These are phyloP conservation scores for Ochetophila trinervis DNA, from an alignment of 306 rosid genomes.

Conservation along the genomic window DNA sequence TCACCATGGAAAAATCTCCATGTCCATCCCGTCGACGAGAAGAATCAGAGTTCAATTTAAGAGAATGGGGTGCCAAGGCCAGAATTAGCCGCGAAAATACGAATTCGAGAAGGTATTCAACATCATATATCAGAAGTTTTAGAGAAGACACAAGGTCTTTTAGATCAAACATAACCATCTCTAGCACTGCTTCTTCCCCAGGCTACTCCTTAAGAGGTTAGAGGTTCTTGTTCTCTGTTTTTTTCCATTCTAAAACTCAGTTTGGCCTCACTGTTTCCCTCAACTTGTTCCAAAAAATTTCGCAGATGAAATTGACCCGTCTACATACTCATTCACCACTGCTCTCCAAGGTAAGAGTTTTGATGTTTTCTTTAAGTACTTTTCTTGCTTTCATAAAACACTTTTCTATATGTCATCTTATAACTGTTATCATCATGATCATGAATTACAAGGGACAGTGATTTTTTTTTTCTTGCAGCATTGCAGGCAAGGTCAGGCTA, in stretches of 20 bases:
- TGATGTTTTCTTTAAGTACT: not conserved
- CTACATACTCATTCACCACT: slow-evolving; percentile 82
- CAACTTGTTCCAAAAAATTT: not conserved
- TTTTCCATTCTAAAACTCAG: not conserved
- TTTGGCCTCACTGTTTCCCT: not conserved
- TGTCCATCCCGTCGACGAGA: slow-evolving; percentile 44
- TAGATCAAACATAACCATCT: slow-evolving; percentile 70
- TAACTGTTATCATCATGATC: not conserved
- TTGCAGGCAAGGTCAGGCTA: slow-evolving; percentile 70
- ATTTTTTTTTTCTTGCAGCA: slow-evolving; percentile 41
- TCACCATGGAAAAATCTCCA: slow-evolving; percentile 43
- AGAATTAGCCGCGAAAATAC: slow-evolving; percentile 50
- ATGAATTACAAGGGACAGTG: not conserved
- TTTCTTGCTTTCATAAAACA: not conserved
- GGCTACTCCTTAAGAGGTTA: slow-evolving; percentile 73
- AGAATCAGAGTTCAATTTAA: slow-evolving; percentile 64
- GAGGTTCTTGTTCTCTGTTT: not conserved
- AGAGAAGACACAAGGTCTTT: slow-evolving; percentile 82
- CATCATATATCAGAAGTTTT: slow-evolving; percentile 79
- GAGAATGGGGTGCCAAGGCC: slow-evolving; percentile 63
- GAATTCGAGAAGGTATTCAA: slow-evolving; percentile 71
- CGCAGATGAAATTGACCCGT: slow-evolving; percentile 91
- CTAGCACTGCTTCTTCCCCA: slow-evolving; percentile 94
- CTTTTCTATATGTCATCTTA: no score
- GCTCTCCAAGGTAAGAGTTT: slow-evolving; percentile 69